Evolutionary conservation across 306 rosid genomes (phyloP), one percentile per base, ranked within the genome.

Genomic region (Glycine soja): DNA sequence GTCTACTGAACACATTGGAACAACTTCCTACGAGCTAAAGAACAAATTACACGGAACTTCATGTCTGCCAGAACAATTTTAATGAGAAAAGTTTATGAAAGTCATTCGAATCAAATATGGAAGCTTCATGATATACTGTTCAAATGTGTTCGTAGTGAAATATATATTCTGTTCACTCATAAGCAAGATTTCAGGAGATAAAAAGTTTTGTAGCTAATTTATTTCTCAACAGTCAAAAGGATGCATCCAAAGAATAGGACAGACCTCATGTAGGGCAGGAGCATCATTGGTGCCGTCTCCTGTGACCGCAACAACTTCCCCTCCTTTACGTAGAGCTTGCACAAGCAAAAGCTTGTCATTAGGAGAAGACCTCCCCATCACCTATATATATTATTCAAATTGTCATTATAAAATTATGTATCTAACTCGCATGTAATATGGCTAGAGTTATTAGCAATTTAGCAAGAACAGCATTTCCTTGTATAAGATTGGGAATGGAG

Each of bases 211-310:
- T 15, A 45, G 45, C 5, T 69, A 47, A 46, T 48, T 70, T 74
- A 58, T 15, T 42, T n/a, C 63, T 32, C 42, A 70, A 74, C 15
- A 86, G 12, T 50, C 65, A 79, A 1, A 24, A 71, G 34, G 63
- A 14, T 46, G 24, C 57, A 77, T 76, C 79, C 80, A 78, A 82
- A 79, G 78, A 85, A 81, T 56, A 83, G 63, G 76, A 87, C 91
- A 84, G 73, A 95, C 99, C 98, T 95, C 99, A 7, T 93, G 97
- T 74, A 95, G 98, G 19, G 99, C 99, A 66, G 99, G 99, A 76
- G 99, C 99, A 80, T 95, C 98, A 80, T 95, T 95, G 64, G 99
- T 95, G 76, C 99, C 99, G 86, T 95, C 99, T 81, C 99, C 99
- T 30, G 99, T 95, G 70, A 95, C 99, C 77, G 98, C 99, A 75